phyloP scores from a whole-genome alignment of 768 basidiomycete genomes.

The Auriscalpium microsporum region DNA sequence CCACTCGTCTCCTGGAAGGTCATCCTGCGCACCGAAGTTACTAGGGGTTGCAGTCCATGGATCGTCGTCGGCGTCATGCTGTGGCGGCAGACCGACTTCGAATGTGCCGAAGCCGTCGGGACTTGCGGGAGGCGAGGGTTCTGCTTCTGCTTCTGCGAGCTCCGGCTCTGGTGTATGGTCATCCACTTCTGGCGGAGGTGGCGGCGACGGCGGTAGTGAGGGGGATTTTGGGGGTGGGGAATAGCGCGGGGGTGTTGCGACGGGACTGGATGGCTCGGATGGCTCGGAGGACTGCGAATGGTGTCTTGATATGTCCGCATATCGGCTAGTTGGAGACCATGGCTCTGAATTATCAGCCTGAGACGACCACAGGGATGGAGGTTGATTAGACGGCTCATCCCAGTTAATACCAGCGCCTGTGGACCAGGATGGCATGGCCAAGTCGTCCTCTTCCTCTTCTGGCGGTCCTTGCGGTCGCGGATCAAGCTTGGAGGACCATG shows the following conservation, averaged over 20 bases:
- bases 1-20: slow-evolving; percentile 21
- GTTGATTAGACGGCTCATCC: slow-evolving; percentile 36
- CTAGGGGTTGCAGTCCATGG: slow-evolving; percentile 29
- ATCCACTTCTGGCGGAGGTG: background rate
- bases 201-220: background rate
- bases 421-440: slow-evolving; percentile 52
- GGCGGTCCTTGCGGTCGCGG: slow-evolving; percentile 6
- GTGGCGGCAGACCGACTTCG: slow-evolving; percentile 35
- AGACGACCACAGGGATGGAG: slow-evolving; percentile 35
- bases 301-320: slow-evolving; percentile 27
- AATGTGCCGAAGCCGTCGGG: slow-evolving; percentile 55
- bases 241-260: background rate
- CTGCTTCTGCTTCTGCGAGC: too few relatives aligned
- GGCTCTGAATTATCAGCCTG: slow-evolving; percentile 16
- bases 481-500: background rate
- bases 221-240: background rate
- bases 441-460: slow-evolving; percentile 43
- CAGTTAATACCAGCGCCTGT: slow-evolving; percentile 35
- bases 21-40: slow-evolving; percentile 7
- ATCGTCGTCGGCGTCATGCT: slow-evolving; percentile 22
- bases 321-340: slow-evolving; percentile 28
- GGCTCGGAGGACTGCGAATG: background rate
- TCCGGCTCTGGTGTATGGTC: too few relatives aligned
- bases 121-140: slow-evolving; percentile 25
- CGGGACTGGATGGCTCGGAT: background rate